Conservation (phyloP, 495 filamentous ascomycete genomes). For the Aspergillus olivimuriae region DNA sequence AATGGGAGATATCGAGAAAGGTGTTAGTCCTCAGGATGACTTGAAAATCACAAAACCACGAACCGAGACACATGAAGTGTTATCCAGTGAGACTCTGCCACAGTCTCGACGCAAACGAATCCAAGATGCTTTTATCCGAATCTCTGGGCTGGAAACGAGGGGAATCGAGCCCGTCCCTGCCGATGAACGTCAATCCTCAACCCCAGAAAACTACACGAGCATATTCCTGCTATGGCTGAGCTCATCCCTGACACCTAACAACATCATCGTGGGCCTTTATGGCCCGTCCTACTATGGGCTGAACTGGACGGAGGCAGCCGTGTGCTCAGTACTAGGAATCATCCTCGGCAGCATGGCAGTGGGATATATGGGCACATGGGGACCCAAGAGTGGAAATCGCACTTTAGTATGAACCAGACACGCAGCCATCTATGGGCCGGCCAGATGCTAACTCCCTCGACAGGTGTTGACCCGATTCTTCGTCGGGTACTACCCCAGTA, state of each 20-base stretch:
- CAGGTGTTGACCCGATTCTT: constrained; percentile 59
- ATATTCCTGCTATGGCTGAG: constrained; percentile 26
- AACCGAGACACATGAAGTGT: background rate
- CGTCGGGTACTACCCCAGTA: constrained; percentile 68
- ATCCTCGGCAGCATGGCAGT: constrained; percentile 6
- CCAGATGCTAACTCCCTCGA: constrained; percentile 52
- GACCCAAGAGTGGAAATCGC: constrained; percentile 9
- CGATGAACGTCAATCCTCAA: constrained; percentile 32
- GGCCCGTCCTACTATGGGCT: constrained; percentile 6
- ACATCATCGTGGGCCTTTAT: constrained; percentile 10
- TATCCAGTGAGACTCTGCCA: background rate
- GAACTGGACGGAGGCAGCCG: constrained; percentile 2
- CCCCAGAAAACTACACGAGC: constrained; percentile 36
- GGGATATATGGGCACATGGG: constrained; percentile 12
- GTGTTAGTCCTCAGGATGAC: too few species aligned
- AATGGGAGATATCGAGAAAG: too few species aligned
- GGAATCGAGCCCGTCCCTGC: constrained; percentile 58
- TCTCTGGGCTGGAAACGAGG: constrained; percentile 48
- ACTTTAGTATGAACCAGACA: constrained; percentile 15
- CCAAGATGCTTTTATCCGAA: background rate
- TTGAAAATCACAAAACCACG: background rate
- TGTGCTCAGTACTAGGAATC: constrained; percentile 5
- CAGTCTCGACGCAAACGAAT: background rate
- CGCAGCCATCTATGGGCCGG: constrained; percentile 61
- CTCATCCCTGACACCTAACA: constrained; percentile 9